A percentile compares a stretch with the other conserved stretches of the same genome.
These are phyloP conservation scores for Suillus placidus DNA, from an alignment of 768 basidiomycete species.

Conservation along the genomic window DNA sequence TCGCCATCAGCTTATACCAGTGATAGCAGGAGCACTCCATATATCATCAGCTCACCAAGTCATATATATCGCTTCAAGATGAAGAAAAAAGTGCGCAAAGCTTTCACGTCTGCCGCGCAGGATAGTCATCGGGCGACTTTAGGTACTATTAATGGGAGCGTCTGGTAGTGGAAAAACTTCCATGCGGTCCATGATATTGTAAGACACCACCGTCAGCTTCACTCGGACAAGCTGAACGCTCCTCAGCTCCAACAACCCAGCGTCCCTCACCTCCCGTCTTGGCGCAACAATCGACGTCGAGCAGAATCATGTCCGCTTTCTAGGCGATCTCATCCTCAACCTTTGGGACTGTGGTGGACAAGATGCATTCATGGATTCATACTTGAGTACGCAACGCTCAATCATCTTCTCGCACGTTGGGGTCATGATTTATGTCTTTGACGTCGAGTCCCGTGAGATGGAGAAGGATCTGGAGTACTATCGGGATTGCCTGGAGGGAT, in stretches of 20 bases:
- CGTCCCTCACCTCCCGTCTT: slow-evolving; percentile 85
- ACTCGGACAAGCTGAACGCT: slow-evolving; percentile 15
- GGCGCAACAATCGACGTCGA: slow-evolving; percentile 99
- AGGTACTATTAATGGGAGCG: slow-evolving; percentile 99
- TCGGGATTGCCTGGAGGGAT: slow-evolving; percentile 83
- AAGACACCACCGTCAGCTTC: slow-evolving; percentile 34
- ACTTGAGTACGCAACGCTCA: slow-evolving; percentile 88
- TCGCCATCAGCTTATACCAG: not conserved
- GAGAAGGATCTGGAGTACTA: slow-evolving; percentile 90
- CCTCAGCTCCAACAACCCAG: slow-evolving; percentile 90
- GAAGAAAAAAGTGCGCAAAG: slow-evolving; percentile 35
- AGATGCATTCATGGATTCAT: slow-evolving; percentile 97
- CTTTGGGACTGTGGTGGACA: slow-evolving; percentile 99
- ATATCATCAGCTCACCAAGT: not conserved
- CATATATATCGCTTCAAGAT: slow-evolving; percentile 14
- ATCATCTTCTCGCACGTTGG: slow-evolving; percentile 97
- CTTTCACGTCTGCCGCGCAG: not conserved
- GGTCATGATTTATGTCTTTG: slow-evolving; percentile 98
- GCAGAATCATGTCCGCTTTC: slow-evolving; percentile 95
- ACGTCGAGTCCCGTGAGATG: slow-evolving; percentile 86
- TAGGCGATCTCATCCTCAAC: slow-evolving; percentile 94
- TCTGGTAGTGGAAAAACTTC: slow-evolving; percentile 95
- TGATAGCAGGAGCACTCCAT: not conserved
- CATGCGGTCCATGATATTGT: slow-evolving; percentile 99
- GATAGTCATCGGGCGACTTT: not conserved